Evolutionary conservation across 2,329 filamentous ascomycete genomes (phyloP).

Genomic region (Sclerotinia trifoliorum): DNA sequence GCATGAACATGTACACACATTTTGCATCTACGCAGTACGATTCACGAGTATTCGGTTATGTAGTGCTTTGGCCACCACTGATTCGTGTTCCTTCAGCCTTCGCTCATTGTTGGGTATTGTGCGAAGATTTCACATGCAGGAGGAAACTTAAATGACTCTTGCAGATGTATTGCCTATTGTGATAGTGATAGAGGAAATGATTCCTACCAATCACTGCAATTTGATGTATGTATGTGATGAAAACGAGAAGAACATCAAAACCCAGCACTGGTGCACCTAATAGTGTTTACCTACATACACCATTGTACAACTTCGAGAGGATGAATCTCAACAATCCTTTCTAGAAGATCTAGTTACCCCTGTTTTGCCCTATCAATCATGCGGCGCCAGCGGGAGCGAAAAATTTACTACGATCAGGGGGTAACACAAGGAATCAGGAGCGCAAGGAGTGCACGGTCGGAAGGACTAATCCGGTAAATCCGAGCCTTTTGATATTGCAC

Average conservation of each 20-base stretch:
- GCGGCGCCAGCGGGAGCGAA: slow-evolving; percentile 13
- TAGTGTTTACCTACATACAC: neutral
- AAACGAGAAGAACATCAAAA: neutral
- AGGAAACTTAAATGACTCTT: neutral
- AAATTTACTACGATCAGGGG: neutral
- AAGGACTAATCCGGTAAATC: slow-evolving; percentile 15
- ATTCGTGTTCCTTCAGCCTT: neutral
- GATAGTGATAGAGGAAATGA: slow-evolving; percentile 1
- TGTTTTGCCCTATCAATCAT: slow-evolving; percentile 8
- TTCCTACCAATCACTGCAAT: neutral
- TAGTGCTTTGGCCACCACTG: slow-evolving; percentile 7
- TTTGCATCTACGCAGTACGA: neutral
- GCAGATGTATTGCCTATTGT: neutral
- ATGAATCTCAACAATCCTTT: slow-evolving; percentile 11
- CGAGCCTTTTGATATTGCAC: slow-evolving; percentile 14
- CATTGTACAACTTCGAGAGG: neutral
- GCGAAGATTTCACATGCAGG: slow-evolving; percentile 3
- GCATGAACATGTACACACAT: slow-evolving; percentile 13
- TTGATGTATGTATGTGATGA: neutral
- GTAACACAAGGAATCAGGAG: neutral
- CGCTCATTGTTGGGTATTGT: neutral
- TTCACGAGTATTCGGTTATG: neutral
- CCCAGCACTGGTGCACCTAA: neutral
- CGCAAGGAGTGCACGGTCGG: slow-evolving; percentile 7
- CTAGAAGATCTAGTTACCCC: neutral